A percentile compares a stretch with the other conserved stretches of the same genome.
Conservation (phyloP, 1,139 yeast genomes). For the Geotrichum bryndzae region DNA sequence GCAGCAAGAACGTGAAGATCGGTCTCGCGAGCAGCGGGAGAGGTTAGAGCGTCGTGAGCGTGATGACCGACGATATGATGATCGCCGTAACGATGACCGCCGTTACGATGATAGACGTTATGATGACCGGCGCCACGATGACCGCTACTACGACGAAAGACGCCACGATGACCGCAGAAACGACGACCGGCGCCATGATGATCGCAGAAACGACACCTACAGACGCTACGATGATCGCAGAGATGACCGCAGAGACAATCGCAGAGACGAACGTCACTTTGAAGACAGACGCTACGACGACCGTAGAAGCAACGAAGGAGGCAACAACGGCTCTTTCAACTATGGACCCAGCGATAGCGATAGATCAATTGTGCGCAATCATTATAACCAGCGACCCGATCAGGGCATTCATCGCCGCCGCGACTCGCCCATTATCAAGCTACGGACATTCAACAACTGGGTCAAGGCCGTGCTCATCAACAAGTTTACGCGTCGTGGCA, state of each 20-base stretch:
- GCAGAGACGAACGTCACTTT: neutral
- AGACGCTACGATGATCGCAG: neutral
- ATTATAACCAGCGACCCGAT: slow-evolving; percentile 79
- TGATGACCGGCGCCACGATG: neutral
- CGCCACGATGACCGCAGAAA: neutral
- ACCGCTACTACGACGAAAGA: neutral
- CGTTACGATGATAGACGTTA: neutral
- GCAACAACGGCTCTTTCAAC: slow-evolving; percentile 22
- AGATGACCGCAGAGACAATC: neutral
- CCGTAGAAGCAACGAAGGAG: slow-evolving; percentile 13
- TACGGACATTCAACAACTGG: slow-evolving; percentile 86
- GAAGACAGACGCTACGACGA: neutral
- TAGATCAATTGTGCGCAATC: slow-evolving; percentile 61
- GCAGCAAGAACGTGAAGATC: slow-evolving; percentile 23
- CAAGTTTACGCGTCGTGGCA: slow-evolving; percentile 46
- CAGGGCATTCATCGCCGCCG: slow-evolving; percentile 61
- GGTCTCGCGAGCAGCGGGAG: slow-evolving; percentile 24
- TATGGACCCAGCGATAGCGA: slow-evolving; percentile 24
- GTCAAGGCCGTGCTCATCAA: slow-evolving; percentile 82
- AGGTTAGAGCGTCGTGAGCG: slow-evolving; percentile 17
- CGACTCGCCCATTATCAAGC: slow-evolving; percentile 75
- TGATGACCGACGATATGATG: slow-evolving; percentile 16
- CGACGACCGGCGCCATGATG: neutral
- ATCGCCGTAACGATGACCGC: neutral
- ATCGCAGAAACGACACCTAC: neutral